Percentiles rank a stretch among this genome's conserved stretches.
Conservation (phyloP, 83 land plant species). For the Thuja plicata region DNA sequence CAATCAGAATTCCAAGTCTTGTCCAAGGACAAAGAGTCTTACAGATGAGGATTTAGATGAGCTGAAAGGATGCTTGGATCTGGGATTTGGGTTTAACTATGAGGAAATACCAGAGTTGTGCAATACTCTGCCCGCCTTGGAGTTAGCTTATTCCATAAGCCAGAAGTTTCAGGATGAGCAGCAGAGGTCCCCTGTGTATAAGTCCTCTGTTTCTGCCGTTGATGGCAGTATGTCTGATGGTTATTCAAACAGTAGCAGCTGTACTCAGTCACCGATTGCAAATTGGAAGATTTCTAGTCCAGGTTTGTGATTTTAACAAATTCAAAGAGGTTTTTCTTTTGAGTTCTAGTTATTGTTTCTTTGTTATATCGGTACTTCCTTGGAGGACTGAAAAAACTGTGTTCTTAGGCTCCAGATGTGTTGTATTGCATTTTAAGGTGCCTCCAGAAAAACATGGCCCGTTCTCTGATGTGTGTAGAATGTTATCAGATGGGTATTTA, state of each 20-base stretch:
- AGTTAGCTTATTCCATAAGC: constrained; percentile 10
- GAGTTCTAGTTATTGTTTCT: neutral
- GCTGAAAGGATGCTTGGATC: constrained; percentile 48
- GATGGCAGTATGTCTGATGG: constrained; percentile 8
- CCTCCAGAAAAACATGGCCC: neutral
- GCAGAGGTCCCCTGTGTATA: constrained; percentile 1
- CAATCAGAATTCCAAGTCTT: neutral
- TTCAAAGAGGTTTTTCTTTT: neutral
- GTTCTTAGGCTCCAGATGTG: neutral
- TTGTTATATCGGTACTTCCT: neutral
- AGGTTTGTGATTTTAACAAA: constrained; percentile 18
- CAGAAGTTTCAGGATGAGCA: constrained; percentile 15
- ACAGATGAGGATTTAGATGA: constrained; percentile 41
- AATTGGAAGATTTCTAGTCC: constrained; percentile 44
- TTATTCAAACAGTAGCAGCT: constrained; percentile 19
- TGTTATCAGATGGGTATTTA: neutral
- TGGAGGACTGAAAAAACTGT: too few species aligned
- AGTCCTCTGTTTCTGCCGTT: neutral
- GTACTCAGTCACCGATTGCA: constrained; percentile 23
- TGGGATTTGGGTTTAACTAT: constrained; percentile 44
- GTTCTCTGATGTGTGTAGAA: neutral
- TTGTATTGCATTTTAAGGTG: neutral
- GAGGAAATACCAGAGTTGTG: constrained; percentile 29
- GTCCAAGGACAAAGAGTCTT: constrained; percentile 12
- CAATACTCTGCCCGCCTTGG: constrained; percentile 15